Conservation (phyloP, 2,329 filamentous ascomycete species). For the Coniella vitis region DNA sequence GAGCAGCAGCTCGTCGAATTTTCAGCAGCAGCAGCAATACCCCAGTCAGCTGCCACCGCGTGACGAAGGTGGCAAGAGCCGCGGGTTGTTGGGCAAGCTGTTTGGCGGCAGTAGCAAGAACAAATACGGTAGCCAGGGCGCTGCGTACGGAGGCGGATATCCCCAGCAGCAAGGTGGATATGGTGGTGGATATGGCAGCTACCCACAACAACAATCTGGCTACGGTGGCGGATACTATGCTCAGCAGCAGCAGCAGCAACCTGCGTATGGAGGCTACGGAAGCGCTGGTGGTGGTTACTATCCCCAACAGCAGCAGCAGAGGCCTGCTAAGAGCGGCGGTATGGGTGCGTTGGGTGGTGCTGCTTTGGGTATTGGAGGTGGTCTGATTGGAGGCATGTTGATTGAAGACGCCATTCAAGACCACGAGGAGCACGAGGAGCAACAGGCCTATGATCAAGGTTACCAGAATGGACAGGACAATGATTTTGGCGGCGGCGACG, state of each 20-base stretch:
- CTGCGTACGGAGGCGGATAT: constrained; percentile 21
- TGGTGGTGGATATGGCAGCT: constrained; percentile 22
- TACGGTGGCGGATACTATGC: constrained; percentile 27
- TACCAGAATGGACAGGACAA: constrained; percentile 37
- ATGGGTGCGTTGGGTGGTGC: constrained; percentile 68
- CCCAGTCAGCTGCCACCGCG: constrained; percentile 33
- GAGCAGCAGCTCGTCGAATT: constrained; percentile 17
- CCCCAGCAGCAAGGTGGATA: constrained; percentile 27
- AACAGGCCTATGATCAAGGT: constrained; percentile 50
- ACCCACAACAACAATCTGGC: constrained; percentile 24
- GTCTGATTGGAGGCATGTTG: constrained; percentile 70
- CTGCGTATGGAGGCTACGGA: constrained; percentile 27
- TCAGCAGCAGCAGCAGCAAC: constrained; percentile 17
- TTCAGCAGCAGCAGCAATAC: constrained; percentile 18
- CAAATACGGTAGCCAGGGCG: constrained; percentile 29
- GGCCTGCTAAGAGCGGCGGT: constrained; percentile 31
- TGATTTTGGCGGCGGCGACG: constrained; percentile 25
- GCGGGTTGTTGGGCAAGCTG: constrained; percentile 47
- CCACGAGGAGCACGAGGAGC: constrained; percentile 31
- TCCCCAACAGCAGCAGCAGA: constrained; percentile 36
- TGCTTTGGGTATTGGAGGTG: constrained; percentile 73
- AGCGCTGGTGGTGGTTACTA: constrained; percentile 24
- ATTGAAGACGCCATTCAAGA: constrained; percentile 62
- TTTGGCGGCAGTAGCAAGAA: constrained; percentile 40
- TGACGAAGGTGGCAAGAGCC: constrained; percentile 29